These are phyloP conservation scores for Xerocomellus chrysenteron DNA, from an alignment of 768 basidiomycete genomes.

Conservation along the genomic window DNA sequence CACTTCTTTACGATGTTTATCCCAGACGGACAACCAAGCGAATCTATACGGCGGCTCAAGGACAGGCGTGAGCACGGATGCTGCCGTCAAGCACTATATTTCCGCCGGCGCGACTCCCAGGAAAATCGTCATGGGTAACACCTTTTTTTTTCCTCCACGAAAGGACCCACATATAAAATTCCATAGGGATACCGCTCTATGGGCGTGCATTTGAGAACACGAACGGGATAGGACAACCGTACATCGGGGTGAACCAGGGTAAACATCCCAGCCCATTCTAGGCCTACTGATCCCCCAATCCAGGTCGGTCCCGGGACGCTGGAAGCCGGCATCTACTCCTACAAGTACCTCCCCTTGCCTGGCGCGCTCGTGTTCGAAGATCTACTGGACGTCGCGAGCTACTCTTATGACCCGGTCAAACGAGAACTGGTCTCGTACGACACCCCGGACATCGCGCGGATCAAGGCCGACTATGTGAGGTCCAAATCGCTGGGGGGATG, in stretches of 20 bases:
- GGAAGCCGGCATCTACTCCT: slow-evolving; percentile 51
- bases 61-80: slow-evolving; percentile 66
- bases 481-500: slow-evolving; percentile 60
- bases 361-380: slow-evolving; percentile 67
- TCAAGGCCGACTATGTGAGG: slow-evolving; percentile 69
- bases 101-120: slow-evolving; percentile 57
- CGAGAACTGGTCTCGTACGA: slow-evolving; percentile 77
- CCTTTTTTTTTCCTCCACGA: neutral
- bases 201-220: slow-evolving; percentile 78
- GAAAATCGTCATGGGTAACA: slow-evolving; percentile 66
- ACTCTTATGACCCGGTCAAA: slow-evolving; percentile 70
- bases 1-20: neutral
- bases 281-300: slow-evolving; percentile 1
- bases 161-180: neutral
- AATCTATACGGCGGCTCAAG: slow-evolving; percentile 66
- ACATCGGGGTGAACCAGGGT: slow-evolving; percentile 52
- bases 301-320: slow-evolving; percentile 67
- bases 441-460: slow-evolving; percentile 59
- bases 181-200: slow-evolving; percentile 71
- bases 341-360: slow-evolving; percentile 66
- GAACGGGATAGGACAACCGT: slow-evolving; percentile 61
- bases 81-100: slow-evolving; percentile 60
- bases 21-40: slow-evolving; percentile 53
- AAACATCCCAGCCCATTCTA: neutral
- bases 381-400: slow-evolving; percentile 65